Evolutionary conservation across 192 early-diverging fungal genomes (phyloP), one percentile per base, ranked within the genome.

Genomic region (Martensiomyces pterosporus): DNA sequence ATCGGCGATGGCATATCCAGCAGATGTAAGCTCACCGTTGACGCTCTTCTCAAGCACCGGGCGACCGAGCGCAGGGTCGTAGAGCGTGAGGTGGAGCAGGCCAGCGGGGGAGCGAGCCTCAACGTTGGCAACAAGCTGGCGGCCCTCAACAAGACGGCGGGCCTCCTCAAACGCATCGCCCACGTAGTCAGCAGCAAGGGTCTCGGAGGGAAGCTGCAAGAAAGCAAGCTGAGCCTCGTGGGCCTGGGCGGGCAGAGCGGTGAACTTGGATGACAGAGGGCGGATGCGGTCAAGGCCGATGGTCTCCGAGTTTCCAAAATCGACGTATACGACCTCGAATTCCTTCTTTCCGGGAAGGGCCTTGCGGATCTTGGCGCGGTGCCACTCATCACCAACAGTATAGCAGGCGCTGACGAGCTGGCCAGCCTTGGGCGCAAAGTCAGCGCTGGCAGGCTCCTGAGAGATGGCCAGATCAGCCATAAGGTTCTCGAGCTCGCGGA

Each of bases 271-370:
- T n/a, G 88, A 79, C 26, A 99, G 71, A 2, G 90, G 80, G 16
- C 88, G 84, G 22, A 94, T 43, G 7, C 86, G 82, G 24, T 82
- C 78, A 21, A 76, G 47, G 2, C 85, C 71, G 22, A 99, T 45
- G 3, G 78, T 72, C 57, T 99, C 94, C 3, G 84, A 80, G 73
- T 99, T 99, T 39, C 96, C 96, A 75, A 91, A 97, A 75, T 99
- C 96, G 37, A 96, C 67, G 64, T 95, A 99, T 5, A 82, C 49
- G 2, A 99, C 86, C 27, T 87, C 75, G 43, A 77, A 84, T 26
- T 51, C 49, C 49, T 69, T 64, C 39, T 64, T 58, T 10, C 79
- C 85, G 2, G 80, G 52, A 26, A 85, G 60, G 13, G 79, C 67
- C 43, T 80, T 80, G 27, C 76, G 68, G 14, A 99, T 78, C 49